phyloP scores from a whole-genome alignment of 2,329 filamentous ascomycete genomes.

The Daldinia eschscholtzii region DNA sequence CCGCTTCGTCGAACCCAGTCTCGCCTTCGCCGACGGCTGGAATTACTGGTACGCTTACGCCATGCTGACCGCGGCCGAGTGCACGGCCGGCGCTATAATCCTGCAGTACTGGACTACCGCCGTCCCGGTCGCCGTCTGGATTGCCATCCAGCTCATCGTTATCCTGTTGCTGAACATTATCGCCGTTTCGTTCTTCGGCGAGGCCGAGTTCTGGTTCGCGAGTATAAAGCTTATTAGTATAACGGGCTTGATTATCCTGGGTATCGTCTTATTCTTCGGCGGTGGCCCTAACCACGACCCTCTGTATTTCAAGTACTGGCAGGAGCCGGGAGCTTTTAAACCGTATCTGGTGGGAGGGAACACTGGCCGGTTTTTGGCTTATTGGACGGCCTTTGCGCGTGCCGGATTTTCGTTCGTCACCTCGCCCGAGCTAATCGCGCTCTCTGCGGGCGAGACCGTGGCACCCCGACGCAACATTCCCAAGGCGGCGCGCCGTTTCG shows the following conservation, averaged over 20 bases:
- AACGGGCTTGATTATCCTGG: slow-evolving; percentile 67
- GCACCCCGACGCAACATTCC: slow-evolving; percentile 75
- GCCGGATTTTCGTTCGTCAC: slow-evolving; percentile 73
- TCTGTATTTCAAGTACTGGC: slow-evolving; percentile 65
- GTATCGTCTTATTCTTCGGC: slow-evolving; percentile 68
- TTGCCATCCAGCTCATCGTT: slow-evolving; percentile 67
- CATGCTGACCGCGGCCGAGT: slow-evolving; percentile 69
- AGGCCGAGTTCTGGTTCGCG: slow-evolving; percentile 73
- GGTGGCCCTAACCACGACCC: slow-evolving; percentile 64
- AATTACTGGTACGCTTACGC: slow-evolving; percentile 74
- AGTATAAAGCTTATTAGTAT: slow-evolving; percentile 72
- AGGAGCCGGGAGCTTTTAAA: slow-evolving; percentile 60
- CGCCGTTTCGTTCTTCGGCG: slow-evolving; percentile 69
- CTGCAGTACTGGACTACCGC: slow-evolving; percentile 70
- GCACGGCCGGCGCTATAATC: slow-evolving; percentile 69
- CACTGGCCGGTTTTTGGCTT: slow-evolving; percentile 68
- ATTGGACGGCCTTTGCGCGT: slow-evolving; percentile 68
- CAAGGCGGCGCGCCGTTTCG: slow-evolving; percentile 71
- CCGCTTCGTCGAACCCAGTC: slow-evolving; percentile 67
- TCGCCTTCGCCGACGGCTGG: slow-evolving; percentile 70
- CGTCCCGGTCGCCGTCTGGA: slow-evolving; percentile 69
- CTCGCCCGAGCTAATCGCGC: slow-evolving; percentile 72
- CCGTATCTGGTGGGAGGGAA: slow-evolving; percentile 61
- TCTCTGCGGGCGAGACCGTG: slow-evolving; percentile 74
- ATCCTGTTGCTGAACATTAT: slow-evolving; percentile 69